These are phyloP conservation scores for Leccinum olivaceopallidum DNA, from an alignment of 768 basidiomycete species.

Conservation along the genomic window DNA sequence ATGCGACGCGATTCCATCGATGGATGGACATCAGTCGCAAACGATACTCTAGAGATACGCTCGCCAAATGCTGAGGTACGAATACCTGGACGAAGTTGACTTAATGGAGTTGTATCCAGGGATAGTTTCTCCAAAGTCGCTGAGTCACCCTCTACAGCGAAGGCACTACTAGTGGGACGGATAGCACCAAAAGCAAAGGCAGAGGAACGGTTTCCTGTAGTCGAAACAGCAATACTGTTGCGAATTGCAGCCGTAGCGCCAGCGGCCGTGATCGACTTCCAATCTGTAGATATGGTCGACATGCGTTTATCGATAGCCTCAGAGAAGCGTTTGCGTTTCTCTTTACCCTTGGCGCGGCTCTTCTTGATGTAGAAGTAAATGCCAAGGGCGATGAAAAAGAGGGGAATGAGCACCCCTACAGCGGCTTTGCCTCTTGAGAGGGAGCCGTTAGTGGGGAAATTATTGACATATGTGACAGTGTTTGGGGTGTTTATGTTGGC, in stretches of 20 bases:
- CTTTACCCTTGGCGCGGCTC: conserved; percentile 48
- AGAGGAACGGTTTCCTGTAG: conserved; percentile 40
- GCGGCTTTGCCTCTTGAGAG: conserved; percentile 60
- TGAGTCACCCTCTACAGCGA: conserved; percentile 44
- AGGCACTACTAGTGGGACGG: conserved; percentile 46
- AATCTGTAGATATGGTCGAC: conserved; percentile 77
- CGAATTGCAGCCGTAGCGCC: conserved; percentile 78
- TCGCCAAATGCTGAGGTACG: conserved; percentile 51
- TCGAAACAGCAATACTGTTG: conserved; percentile 55
- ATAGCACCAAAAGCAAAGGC: conserved; percentile 61
- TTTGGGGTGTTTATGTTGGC: conserved; percentile 41
- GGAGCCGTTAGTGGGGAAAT: conserved; percentile 36
- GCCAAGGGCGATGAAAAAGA: conserved; percentile 53
- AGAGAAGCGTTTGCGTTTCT: conserved; percentile 60
- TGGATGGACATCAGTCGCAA: conserved; percentile 60
- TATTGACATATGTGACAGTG: conserved; percentile 41
- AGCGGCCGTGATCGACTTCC: conserved; percentile 69
- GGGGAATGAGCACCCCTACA: conserved; percentile 60
- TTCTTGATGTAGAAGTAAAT: conserved; percentile 52
- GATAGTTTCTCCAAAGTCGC: conserved; percentile 38
- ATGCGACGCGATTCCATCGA: conserved; percentile 46
- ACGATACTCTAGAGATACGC: conserved; percentile 64
- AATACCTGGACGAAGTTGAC: conserved; percentile 54
- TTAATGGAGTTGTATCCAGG: conserved; percentile 39
- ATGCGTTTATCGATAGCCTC: conserved; percentile 78